Conservation (phyloP, 1,284 basidiomycete genomes). For the Cutaneotrichosporon sp. region DNA sequence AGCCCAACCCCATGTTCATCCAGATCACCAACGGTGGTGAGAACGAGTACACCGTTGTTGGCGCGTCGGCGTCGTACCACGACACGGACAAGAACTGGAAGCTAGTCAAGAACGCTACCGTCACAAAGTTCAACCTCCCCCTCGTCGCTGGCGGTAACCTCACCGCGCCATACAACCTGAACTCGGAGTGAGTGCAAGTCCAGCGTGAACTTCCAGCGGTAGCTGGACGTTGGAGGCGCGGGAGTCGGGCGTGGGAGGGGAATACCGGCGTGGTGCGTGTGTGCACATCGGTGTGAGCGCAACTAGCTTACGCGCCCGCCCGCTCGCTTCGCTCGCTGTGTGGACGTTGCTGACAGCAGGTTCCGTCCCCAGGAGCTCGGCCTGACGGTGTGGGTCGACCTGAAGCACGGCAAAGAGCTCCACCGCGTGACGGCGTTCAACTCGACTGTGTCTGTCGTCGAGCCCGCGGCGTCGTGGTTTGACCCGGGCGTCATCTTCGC, state of each 20-base stretch:
- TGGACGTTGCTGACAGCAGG: slow-evolving; percentile 37
- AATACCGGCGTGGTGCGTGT: too few species aligned
- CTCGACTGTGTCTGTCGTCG: slow-evolving; percentile 72
- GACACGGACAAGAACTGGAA: slow-evolving; percentile 61
- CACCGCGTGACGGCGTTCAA: slow-evolving; percentile 69
- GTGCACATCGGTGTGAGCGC: too few species aligned
- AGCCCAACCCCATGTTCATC: slow-evolving; percentile 65
- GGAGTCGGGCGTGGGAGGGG: neutral
- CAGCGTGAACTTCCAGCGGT: too few species aligned
- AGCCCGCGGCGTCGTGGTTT: slow-evolving; percentile 70
- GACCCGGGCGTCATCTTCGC: slow-evolving; percentile 73
- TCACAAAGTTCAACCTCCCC: slow-evolving; percentile 58
- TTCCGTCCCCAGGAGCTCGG: slow-evolving; percentile 66
- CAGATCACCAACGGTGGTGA: slow-evolving; percentile 69
- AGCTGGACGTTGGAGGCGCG: too few species aligned
- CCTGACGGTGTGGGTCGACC: slow-evolving; percentile 68
- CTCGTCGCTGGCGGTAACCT: slow-evolving; percentile 62
- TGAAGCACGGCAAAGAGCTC: slow-evolving; percentile 17
- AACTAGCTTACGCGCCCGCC: too few species aligned
- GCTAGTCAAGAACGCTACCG: slow-evolving; percentile 59
- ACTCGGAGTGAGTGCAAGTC: slow-evolving; percentile 75
- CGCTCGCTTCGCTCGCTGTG: too few species aligned
- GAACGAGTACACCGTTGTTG: slow-evolving; percentile 67
- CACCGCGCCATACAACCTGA: slow-evolving; percentile 66
- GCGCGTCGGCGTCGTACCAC: slow-evolving; percentile 66